Conservation (phyloP, 1,284 basidiomycete genomes). For the Laetiporus sulphureus region DNA sequence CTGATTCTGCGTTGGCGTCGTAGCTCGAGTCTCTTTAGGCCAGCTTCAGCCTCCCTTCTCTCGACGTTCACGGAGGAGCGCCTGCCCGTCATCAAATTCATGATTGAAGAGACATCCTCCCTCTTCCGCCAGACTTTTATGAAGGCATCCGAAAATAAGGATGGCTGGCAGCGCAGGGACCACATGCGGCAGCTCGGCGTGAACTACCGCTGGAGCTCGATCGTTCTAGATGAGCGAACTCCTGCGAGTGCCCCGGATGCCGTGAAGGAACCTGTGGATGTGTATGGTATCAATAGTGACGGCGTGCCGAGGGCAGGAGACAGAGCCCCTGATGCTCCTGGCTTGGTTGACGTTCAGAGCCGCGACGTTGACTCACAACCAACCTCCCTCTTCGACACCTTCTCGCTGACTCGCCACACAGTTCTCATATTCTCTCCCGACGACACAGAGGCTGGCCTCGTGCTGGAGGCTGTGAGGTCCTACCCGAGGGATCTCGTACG, state of each 20-base stretch:
- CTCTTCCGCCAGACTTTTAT: not conserved
- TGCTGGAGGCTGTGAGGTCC: not conserved
- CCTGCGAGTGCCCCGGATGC: slow-evolving; percentile 11
- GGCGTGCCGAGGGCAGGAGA: slow-evolving; percentile 35
- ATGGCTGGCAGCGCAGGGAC: slow-evolving; percentile 4
- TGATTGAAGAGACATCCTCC: slow-evolving; percentile 14
- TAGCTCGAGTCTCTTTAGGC: slow-evolving; percentile 18
- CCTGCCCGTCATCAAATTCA: slow-evolving; percentile 19
- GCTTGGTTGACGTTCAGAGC: slow-evolving; percentile 15
- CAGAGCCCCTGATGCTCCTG: slow-evolving; percentile 37
- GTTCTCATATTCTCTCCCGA: slow-evolving; percentile 19
- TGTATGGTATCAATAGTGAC: slow-evolving; percentile 14
- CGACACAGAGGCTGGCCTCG: not conserved
- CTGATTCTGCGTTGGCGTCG: not conserved
- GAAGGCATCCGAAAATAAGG: not conserved
- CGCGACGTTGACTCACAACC: not conserved
- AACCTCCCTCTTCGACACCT: slow-evolving; percentile 20
- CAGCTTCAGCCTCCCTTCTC: slow-evolving; percentile 18
- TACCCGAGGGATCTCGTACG: slow-evolving; percentile 4
- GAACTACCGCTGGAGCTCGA: slow-evolving; percentile 39
- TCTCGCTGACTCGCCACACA: slow-evolving; percentile 20
- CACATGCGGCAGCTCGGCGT: slow-evolving; percentile 34
- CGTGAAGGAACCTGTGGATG: slow-evolving; percentile 11
- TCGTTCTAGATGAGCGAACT: slow-evolving; percentile 32
- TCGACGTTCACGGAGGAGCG: slow-evolving; percentile 22